Percentiles rank a stretch among this genome's conserved stretches.
phyloP scores from a whole-genome alignment of 1,139 yeast genomes.

The Pichia norvegensis region DNA sequence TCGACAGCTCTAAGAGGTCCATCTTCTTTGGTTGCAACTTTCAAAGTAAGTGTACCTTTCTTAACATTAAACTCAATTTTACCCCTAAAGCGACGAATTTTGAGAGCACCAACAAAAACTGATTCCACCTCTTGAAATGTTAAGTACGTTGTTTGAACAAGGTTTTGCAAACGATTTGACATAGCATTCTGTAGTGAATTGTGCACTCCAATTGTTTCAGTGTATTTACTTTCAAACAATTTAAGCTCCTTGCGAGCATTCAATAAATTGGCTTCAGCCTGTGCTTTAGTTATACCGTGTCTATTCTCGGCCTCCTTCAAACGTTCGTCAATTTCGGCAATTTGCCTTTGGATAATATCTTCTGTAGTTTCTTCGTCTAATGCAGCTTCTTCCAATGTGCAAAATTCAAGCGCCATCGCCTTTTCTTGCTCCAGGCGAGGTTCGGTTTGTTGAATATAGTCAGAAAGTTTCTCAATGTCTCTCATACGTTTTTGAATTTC shows the following conservation, averaged over 20 bases:
- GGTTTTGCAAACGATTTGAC: slow-evolving; percentile 41
- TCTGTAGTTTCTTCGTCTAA: slow-evolving; percentile 25
- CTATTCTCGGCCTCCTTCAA: slow-evolving; percentile 33
- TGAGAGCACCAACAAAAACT: slow-evolving; percentile 53
- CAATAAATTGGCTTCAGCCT: slow-evolving; percentile 32
- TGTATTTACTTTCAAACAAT: slow-evolving; percentile 30
- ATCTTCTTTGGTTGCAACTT: slow-evolving; percentile 55
- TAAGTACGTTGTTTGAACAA: slow-evolving; percentile 39
- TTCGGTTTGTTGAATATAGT: slow-evolving; percentile 26
- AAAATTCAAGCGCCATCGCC: slow-evolving; percentile 31
- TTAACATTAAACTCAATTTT: slow-evolving; percentile 53
- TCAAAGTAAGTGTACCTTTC: slow-evolving; percentile 43
- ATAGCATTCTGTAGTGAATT: slow-evolving; percentile 33
- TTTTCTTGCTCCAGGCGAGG: slow-evolving; percentile 27
- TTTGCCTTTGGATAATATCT: slow-evolving; percentile 31
- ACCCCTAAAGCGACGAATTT: slow-evolving; percentile 71
- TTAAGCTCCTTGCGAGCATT: slow-evolving; percentile 30
- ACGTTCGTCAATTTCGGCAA: slow-evolving; percentile 19
- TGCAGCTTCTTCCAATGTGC: slow-evolving; percentile 30
- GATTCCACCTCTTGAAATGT: slow-evolving; percentile 39
- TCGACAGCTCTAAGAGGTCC: slow-evolving; percentile 61
- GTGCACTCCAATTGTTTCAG: slow-evolving; percentile 28
- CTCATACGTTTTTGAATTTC: slow-evolving; percentile 13
- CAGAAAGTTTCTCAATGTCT: slow-evolving; percentile 24
- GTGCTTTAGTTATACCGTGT: slow-evolving; percentile 38